Evolutionary conservation across 108 stramenopile genomes (phyloP).

Genomic region (Cyclotella atomus): DNA sequence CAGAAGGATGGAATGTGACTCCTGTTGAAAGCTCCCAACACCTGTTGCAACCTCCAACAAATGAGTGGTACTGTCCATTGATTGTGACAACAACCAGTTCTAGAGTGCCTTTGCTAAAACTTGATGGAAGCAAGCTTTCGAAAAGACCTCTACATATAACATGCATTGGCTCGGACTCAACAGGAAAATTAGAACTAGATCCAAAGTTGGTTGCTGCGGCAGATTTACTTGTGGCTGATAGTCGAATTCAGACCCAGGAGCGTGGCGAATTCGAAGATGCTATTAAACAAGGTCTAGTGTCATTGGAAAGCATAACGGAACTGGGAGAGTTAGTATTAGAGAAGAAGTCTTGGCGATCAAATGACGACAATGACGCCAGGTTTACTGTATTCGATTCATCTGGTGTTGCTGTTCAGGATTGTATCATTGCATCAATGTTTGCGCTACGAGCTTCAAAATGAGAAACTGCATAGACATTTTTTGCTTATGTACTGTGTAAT

Average conservation of each 20-base stretch:
- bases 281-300: constrained; percentile 16
- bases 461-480: too few species aligned
- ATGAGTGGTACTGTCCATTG: constrained; percentile 48
- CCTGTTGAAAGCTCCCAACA: constrained; percentile 34
- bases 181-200: constrained; percentile 68
- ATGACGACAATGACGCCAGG: constrained; percentile 37
- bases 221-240: constrained; percentile 68
- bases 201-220: constrained; percentile 52
- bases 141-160: constrained; percentile 59
- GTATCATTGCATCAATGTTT: constrained; percentile 62
- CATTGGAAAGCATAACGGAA: constrained; percentile 43
- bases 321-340: constrained; percentile 51
- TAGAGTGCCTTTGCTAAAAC: constrained; percentile 52
- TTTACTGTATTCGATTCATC: constrained; percentile 76
- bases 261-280: constrained; percentile 72
- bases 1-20: constrained; percentile 62
- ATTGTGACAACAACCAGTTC: constrained; percentile 75
- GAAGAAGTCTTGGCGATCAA: constrained; percentile 38
- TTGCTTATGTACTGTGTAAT: too few species aligned
- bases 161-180: constrained; percentile 76
- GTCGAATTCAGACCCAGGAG: constrained; percentile 41
- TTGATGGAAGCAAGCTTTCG: neutral
- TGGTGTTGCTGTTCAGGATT: constrained; percentile 78
- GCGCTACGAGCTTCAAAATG: neutral
- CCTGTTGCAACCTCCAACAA: constrained; percentile 23